phyloP scores from a whole-genome alignment of 2,329 filamentous ascomycete species.

The Exophiala xenobiotica region DNA sequence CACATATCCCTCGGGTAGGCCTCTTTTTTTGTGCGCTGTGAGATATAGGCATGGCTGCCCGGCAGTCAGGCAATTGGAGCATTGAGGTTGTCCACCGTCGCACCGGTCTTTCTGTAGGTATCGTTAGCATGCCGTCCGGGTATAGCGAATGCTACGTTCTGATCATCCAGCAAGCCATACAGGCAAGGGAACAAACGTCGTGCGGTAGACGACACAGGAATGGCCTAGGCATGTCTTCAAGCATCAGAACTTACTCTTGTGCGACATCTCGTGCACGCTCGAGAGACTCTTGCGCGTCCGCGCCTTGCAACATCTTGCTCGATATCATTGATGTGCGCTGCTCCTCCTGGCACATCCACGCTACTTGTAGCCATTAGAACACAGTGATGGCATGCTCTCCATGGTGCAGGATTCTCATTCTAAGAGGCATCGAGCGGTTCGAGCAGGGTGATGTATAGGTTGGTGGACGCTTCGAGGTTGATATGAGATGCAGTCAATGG shows the following conservation, averaged over 20 bases:
- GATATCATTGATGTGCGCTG: conserved; percentile 37
- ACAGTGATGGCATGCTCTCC: conserved; percentile 3
- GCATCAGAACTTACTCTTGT: conserved; percentile 24
- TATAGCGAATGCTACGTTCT: too few relatives aligned
- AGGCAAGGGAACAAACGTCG: too few relatives aligned
- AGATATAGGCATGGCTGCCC: conserved; percentile 46
- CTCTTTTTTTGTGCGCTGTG: conserved; percentile 46
- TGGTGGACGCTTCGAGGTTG: background rate
- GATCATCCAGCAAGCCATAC: too few relatives aligned
- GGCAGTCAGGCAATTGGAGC: conserved; percentile 43
- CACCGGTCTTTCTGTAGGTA: conserved; percentile 37
- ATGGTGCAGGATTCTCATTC: background rate
- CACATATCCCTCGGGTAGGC: conserved; percentile 48
- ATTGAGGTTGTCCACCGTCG: conserved; percentile 45
- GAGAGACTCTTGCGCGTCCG: conserved; percentile 46
- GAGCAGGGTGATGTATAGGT: background rate
- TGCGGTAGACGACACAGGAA: too few relatives aligned
- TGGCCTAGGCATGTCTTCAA: too few relatives aligned
- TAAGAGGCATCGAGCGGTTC: background rate
- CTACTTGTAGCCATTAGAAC: conserved; percentile 21
- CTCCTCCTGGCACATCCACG: conserved; percentile 5
- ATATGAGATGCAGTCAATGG: too few relatives aligned
- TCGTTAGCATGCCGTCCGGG: too few relatives aligned
- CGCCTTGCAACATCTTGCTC: conserved; percentile 40
- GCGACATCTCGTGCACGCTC: conserved; percentile 47